Evolutionary conservation across 805 yeast genomes (phyloP), one percentile per base, ranked within the genome.

Genomic region (Wickerhamomyces pijperi): DNA sequence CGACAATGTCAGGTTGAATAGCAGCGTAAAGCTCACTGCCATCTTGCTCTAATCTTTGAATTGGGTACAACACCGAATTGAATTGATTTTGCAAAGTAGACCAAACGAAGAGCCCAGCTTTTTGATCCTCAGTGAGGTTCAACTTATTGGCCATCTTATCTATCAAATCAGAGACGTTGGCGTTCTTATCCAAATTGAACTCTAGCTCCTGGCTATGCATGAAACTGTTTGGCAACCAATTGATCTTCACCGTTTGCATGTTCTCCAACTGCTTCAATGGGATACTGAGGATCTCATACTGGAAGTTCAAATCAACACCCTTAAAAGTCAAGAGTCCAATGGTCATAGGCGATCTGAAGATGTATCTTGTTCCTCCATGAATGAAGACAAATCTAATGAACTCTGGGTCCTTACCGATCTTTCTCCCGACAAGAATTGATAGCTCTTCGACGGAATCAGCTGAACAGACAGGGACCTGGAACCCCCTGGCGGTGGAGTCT

Each of bases 211-310:
- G 87, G 47, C 68, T 83, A 46, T 80, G 82, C 36, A 82, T 67
- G 35, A 84, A 70, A 11, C 84, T 83, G 34, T 75, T 76, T 2
- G 79, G 74, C 33, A 88, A 63, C 90, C 94, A 86, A 39, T 68
- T 68, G 17, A 90, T 65, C 38, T 68, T 74, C 33, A 88, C 60
- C 4, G 75, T 59, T 42, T 74, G 74, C 77, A 85, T 72, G 45
- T 72, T 76, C 58, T 92, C 98, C 50, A 81, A 72, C 45, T 86
- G 94, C 28, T 65, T 69, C 39, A 90, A 63, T 2, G 88, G 76
- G 34, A 87, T 76, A 35, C 76, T 82, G 51, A 92, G 67, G 1
- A 81, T 60, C 52, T 90, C 96, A 55, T 82, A 90, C 46, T 78
- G 79, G 42, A 90, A 71, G 2, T 65, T 51, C 4, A 76, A 64